phyloP scores from a whole-genome alignment of 1,284 basidiomycete species.

The Tausonia pullulans region DNA sequence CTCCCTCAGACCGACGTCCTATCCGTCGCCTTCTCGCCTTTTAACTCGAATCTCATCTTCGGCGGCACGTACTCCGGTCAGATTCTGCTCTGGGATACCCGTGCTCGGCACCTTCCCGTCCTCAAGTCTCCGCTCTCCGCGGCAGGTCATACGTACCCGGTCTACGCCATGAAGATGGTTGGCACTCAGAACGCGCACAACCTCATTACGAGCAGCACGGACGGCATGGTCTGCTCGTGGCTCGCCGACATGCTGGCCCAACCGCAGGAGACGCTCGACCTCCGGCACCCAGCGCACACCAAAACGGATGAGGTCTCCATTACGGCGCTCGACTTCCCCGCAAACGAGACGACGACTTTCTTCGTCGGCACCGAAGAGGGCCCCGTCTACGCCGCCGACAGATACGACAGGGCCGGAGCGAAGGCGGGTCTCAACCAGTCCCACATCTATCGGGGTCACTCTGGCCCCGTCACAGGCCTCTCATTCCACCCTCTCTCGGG shows the following conservation, averaged over 20 bases:
- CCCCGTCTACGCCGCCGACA: conserved; percentile 84
- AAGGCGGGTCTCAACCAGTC: conserved; percentile 88
- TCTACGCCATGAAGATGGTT: conserved; percentile 94
- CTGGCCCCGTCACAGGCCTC: conserved; percentile 84
- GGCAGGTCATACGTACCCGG: conserved; percentile 92
- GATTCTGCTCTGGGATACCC: conserved; percentile 97
- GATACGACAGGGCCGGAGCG: conserved; percentile 89
- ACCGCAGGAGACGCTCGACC: conserved; percentile 84
- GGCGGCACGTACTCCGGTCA: conserved; percentile 98
- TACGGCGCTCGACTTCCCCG: conserved; percentile 82
- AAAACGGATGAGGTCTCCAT: conserved; percentile 94
- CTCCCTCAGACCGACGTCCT: conserved; percentile 77
- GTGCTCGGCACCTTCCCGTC: conserved; percentile 87
- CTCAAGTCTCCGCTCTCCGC: conserved; percentile 92
- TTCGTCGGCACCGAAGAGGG: conserved; percentile 98
- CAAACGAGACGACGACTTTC: conserved; percentile 89
- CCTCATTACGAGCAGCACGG: conserved; percentile 86
- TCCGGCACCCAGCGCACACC: conserved; percentile 70
- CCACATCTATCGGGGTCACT: conserved; percentile 84
- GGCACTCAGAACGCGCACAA: conserved; percentile 98
- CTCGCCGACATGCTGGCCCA: conserved; percentile 95
- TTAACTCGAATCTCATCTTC: conserved; percentile 92
- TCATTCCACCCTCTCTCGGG: conserved; percentile 88
- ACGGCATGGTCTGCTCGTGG: conserved; percentile 96
- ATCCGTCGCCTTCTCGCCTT: conserved; percentile 91